Percentiles rank a stretch among this genome's conserved stretches.
phyloP scores from a whole-genome alignment of 2,329 filamentous ascomycete species.

The Zymoseptoria passerinii region DNA sequence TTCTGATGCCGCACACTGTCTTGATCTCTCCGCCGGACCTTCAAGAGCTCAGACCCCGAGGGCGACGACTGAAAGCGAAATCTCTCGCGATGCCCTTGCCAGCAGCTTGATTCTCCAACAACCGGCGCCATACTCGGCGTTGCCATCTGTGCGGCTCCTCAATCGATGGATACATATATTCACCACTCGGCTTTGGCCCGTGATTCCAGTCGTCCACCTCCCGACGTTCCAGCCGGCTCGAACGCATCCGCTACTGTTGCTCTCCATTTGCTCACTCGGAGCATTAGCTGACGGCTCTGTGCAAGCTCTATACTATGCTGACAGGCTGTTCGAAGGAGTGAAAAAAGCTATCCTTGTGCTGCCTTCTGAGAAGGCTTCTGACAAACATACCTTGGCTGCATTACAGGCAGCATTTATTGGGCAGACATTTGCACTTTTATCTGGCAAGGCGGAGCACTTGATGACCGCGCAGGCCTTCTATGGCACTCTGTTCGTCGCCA shows the following conservation, averaged over 20 bases:
- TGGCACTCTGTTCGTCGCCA: not conserved
- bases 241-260: conserved; percentile 5
- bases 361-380: not conserved
- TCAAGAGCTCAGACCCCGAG: not conserved
- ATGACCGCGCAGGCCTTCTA: conserved; percentile 4
- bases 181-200: conserved; percentile 6
- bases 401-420: conserved; percentile 5
- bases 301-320: conserved; percentile 1
- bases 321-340: conserved; percentile 6
- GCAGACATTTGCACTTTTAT: conserved; percentile 5
- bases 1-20: not conserved
- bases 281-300: conserved; percentile 4
- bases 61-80: not conserved
- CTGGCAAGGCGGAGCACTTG: conserved; percentile 1
- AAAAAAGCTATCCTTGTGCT: conserved; percentile 5
- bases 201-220: conserved; percentile 4
- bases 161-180: conserved; percentile 6
- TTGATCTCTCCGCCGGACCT: not conserved
- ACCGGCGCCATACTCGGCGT: not conserved
- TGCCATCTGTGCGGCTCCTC: conserved; percentile 4
- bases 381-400: not conserved
- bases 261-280: conserved; percentile 6
- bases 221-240: conserved; percentile 5
- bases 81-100: conserved; percentile 3
- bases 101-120: conserved; percentile 2